Evolutionary conservation across 768 basidiomycete species (phyloP).

Genomic region (Auricularia sp.): DNA sequence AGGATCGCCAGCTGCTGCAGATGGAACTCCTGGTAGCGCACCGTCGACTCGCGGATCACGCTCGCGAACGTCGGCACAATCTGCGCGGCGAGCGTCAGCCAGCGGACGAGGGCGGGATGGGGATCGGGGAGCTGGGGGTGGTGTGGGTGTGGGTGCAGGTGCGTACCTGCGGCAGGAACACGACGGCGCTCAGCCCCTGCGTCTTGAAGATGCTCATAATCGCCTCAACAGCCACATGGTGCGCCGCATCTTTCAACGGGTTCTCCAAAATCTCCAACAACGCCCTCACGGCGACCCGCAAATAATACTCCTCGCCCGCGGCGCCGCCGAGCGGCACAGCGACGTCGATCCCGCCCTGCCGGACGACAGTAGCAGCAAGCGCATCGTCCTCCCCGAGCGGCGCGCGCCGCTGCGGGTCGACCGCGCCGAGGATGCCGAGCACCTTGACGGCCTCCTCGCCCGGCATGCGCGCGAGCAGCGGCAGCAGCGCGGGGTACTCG

Average conservation of each 20-base stretch:
- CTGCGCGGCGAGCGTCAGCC: conserved; percentile 12
- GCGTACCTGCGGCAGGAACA: conserved; percentile 83
- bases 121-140: neutral
- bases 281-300: conserved; percentile 86
- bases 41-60: conserved; percentile 31
- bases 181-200: conserved; percentile 93
- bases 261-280: conserved; percentile 84
- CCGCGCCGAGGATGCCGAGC: conserved; percentile 87
- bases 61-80: conserved; percentile 38
- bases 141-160: neutral
- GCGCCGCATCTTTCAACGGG: conserved; percentile 64
- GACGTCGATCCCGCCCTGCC: neutral
- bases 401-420: conserved; percentile 82
- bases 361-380: neutral
- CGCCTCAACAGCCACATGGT: conserved; percentile 92
- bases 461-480: conserved; percentile 73
- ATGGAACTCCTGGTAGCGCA: conserved; percentile 32
- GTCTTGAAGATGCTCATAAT: conserved; percentile 99
- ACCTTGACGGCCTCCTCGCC: conserved; percentile 87
- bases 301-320: conserved; percentile 91
- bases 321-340: conserved; percentile 14
- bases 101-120: neutral
- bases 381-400: neutral
- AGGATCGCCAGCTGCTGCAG: conserved; percentile 38
- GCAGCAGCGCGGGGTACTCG: conserved; percentile 86